Percentiles rank a stretch among this genome's conserved stretches.
These are phyloP conservation scores for Hypholoma sublateritium DNA, from an alignment of 768 basidiomycete genomes.

Conservation along the genomic window DNA sequence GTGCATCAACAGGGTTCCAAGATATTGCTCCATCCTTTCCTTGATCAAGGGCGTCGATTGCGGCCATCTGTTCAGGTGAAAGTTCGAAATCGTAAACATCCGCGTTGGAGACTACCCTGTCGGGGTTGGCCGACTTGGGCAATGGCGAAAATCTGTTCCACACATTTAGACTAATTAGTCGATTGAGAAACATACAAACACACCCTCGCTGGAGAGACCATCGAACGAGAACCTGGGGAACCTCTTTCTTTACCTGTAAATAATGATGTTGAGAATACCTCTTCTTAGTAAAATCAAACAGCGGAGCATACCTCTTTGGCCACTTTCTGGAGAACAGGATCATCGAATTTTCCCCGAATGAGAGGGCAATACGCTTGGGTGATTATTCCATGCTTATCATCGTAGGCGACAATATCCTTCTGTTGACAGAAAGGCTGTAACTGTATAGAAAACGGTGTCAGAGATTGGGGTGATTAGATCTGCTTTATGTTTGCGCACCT, in stretches of 20 bases:
- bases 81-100: slow-evolving; percentile 77
- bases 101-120: slow-evolving; percentile 69
- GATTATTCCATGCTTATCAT: slow-evolving; percentile 54
- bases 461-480: slow-evolving; percentile 23
- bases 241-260: slow-evolving; percentile 51
- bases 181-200: slow-evolving; percentile 15
- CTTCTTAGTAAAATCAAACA: background rate
- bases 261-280: slow-evolving; percentile 59
- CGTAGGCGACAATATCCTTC: slow-evolving; percentile 73
- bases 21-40: slow-evolving; percentile 69
- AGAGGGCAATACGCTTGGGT: slow-evolving; percentile 79
- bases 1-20: slow-evolving; percentile 78
- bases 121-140: slow-evolving; percentile 72
- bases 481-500: slow-evolving; percentile 49
- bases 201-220: slow-evolving; percentile 87
- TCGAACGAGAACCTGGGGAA: slow-evolving; percentile 77
- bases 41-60: slow-evolving; percentile 67
- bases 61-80: slow-evolving; percentile 56
- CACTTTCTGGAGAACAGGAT: slow-evolving; percentile 51
- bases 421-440: slow-evolving; percentile 85
- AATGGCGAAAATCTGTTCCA: slow-evolving; percentile 60
- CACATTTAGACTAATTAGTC: background rate
- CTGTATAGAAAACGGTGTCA: slow-evolving; percentile 52
- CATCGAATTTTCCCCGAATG: slow-evolving; percentile 54
- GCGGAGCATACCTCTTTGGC: slow-evolving; percentile 47